Evolutionary conservation across 2,329 filamentous ascomycete species (phyloP).

Genomic region (Fusarium miscanthi): DNA sequence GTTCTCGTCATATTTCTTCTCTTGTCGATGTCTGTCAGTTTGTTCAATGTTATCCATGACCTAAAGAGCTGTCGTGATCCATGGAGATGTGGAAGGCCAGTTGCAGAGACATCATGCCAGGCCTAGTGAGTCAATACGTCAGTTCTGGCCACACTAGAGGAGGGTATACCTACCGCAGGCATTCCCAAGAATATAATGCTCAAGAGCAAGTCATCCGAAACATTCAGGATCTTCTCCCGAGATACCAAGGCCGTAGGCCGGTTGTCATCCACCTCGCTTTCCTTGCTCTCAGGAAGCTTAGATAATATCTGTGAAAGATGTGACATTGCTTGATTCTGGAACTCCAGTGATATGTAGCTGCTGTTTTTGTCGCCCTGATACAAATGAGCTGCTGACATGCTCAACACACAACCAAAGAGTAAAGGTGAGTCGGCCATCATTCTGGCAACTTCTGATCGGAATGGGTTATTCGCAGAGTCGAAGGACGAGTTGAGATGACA

Average conservation of each 20-base stretch:
- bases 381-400: slow-evolving; percentile 33
- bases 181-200: slow-evolving; percentile 25
- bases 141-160: accelerated
- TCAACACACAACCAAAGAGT: slow-evolving; percentile 18
- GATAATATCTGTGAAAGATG: slow-evolving; percentile 7
- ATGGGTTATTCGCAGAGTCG: slow-evolving; percentile 21
- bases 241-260: not conserved
- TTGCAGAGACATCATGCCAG: slow-evolving; percentile 23
- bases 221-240: not conserved
- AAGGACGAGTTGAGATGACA: slow-evolving; percentile 29
- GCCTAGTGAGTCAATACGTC: not conserved
- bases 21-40: not conserved
- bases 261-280: not conserved
- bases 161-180: slow-evolving; percentile 12
- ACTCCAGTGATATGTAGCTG: not conserved
- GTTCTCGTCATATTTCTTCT: not conserved
- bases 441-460: slow-evolving; percentile 24
- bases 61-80: slow-evolving; percentile 25
- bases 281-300: not conserved
- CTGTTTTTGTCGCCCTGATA: slow-evolving; percentile 10
- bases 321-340: slow-evolving; percentile 31
- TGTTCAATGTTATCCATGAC: slow-evolving; percentile 13
- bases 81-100: slow-evolving; percentile 14
- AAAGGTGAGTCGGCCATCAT: slow-evolving; percentile 21
- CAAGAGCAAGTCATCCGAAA: slow-evolving; percentile 25